Evolutionary conservation across 2,329 filamentous ascomycete genomes (phyloP), one percentile per base, ranked within the genome.

Genomic region (Aspergillus aculeatus): DNA sequence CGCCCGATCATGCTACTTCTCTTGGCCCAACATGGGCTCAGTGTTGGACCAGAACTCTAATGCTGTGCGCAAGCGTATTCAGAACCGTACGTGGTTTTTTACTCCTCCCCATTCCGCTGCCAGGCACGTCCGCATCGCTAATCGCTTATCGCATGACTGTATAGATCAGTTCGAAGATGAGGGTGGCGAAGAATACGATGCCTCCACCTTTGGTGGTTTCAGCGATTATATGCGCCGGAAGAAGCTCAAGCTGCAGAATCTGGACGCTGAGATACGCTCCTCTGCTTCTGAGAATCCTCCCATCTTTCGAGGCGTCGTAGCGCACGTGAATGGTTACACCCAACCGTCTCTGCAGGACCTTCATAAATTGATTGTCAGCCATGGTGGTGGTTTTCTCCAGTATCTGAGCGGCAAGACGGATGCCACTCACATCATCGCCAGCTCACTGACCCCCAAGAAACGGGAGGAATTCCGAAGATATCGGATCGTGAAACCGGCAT

Each of bases 221-320:
- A 78, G 82, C 24, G 94, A 98, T 71, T 99, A 98, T 75, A 96
- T 97, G 73, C 85, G 93, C 53, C 88, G 93, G 58, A 99, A 99
- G 81, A 97, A 96, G 82, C 87, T 96, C 75, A 99, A 99, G 73
- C 83, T 99, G 3, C 95, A 98, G 75, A 99, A 99, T 70, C 84
- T 95, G 31, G 95, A 99, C 76, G 88, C 87, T 9, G 86, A 96
- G 56, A 81, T 96, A 49, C 88, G 94, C 60, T 84, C 89, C 32
- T 80, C 85, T 4, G 85, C 87, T 1, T 76, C 80, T 0, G 87
- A 89, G 65, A 91, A 90, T 64, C 91, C 92, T 10, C 86, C 86
- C 62, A 92, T 99, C 55, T 99, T 99, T 81, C 91, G 89, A 66
- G 92, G 92, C 0, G 84, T 98, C 9, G 92, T 96, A 12, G 92